These are phyloP conservation scores for Backusella westeae DNA, from an alignment of 192 early-diverging fungal species.

Conservation along the genomic window DNA sequence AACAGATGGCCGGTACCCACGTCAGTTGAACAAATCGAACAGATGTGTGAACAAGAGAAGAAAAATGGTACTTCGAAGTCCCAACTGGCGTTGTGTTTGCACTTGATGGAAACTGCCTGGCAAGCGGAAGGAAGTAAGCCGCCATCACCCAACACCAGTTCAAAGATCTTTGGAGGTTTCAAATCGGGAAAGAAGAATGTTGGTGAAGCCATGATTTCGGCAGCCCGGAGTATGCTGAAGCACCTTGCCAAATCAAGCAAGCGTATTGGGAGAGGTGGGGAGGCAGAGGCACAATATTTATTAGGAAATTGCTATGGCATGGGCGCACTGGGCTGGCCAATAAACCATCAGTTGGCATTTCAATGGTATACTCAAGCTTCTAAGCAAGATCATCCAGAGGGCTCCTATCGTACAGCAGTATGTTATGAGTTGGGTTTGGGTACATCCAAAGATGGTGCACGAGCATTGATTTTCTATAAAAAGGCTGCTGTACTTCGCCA, in stretches of 20 bases:
- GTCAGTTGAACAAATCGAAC: background rate
- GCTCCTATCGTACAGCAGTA: conserved; percentile 89
- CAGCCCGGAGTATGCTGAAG: conserved; percentile 84
- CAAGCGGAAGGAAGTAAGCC: background rate
- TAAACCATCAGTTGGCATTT: conserved; percentile 90
- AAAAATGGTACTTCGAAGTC: background rate
- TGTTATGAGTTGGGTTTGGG: conserved; percentile 94
- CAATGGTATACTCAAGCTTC: conserved; percentile 86
- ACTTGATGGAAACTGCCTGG: conserved; percentile 8
- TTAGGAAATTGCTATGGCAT: conserved; percentile 88
- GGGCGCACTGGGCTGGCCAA: conserved; percentile 70
- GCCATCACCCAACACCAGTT: background rate
- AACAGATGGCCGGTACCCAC: conserved; percentile 5
- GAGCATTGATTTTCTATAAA: conserved; percentile 85
- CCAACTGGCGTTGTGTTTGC: background rate
- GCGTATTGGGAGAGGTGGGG: conserved; percentile 59
- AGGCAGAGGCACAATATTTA: conserved; percentile 91
- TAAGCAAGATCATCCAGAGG: conserved; percentile 85
- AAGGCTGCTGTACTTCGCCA: conserved; percentile 88
- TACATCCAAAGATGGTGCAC: conserved; percentile 76
- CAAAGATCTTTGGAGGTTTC: background rate
- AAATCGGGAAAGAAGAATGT: conserved; percentile 44
- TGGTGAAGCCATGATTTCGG: conserved; percentile 67
- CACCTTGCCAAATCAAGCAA: conserved; percentile 71
- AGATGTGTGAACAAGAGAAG: background rate